Evolutionary conservation across 202 grass and related monocot species (phyloP).

Genomic region (Panicum virgatum): DNA sequence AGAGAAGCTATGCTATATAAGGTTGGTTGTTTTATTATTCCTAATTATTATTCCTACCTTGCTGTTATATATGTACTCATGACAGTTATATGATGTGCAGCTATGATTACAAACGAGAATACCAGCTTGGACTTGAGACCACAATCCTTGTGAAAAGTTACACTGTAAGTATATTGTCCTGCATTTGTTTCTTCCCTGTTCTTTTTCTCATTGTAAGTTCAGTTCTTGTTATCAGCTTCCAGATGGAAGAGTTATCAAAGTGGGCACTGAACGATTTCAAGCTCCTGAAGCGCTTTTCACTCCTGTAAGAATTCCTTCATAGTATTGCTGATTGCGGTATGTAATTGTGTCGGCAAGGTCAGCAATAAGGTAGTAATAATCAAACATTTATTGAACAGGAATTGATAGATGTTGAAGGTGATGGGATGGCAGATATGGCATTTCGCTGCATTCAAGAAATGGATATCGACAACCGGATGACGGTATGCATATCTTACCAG

Average conservation of each 20-base stretch:
- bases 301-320: slow-evolving; percentile 57
- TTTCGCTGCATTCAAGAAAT: slow-evolving; percentile 98
- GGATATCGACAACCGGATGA: slow-evolving; percentile 98
- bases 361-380: not conserved
- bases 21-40: slow-evolving; percentile 51
- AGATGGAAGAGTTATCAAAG: slow-evolving; percentile 99
- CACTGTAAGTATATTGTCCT: slow-evolving; percentile 63
- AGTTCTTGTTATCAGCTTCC: slow-evolving; percentile 81
- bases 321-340: not conserved
- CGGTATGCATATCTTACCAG: slow-evolving; percentile 44
- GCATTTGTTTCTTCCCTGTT: not conserved
- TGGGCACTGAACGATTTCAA: slow-evolving; percentile 96
- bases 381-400: slow-evolving; percentile 52
- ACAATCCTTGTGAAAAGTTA: slow-evolving; percentile 99
- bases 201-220: slow-evolving; percentile 30
- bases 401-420: slow-evolving; percentile 97
- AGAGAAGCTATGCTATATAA: slow-evolving; percentile 90
- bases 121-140: slow-evolving; percentile 91
- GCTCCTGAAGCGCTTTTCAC: slow-evolving; percentile 97
- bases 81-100: slow-evolving; percentile 42
- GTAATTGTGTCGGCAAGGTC: not conserved
- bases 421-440: slow-evolving; percentile 98
- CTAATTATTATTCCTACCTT: slow-evolving; percentile 1
- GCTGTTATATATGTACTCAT: slow-evolving; percentile 21
- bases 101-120: slow-evolving; percentile 97